Base-by-base conservation (phyloP, 371 early-diverging fungal genomes). In the Zychaea mexicana region DNA sequence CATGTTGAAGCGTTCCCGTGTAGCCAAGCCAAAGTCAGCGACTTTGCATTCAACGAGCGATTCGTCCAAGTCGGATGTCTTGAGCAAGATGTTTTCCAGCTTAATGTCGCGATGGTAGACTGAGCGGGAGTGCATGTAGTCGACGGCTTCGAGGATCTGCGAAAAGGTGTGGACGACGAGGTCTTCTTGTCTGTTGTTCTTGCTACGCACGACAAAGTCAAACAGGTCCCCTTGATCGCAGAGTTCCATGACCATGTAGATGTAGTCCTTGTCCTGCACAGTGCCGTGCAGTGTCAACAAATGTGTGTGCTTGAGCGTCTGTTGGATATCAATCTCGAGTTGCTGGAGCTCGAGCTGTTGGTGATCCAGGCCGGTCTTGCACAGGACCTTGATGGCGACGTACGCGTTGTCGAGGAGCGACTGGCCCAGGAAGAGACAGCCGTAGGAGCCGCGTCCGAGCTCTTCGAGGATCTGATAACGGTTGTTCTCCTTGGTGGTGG, bases 21-120 rank as follows among this genome's bases (percentile, higher is more conserved):
- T 93, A 26, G 93, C 89, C 22, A 96, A 81, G 12, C 95, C 95
- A 74, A 94, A 95, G 73, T 94, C 94, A 22, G 93, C 89, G 13
- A 95, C 84, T 69, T 93, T 92, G 63, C 91, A 77, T 24, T 69
- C 69, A 22, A 82, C 69, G 52, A 81, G 71, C 15, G 74, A 73
- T 15, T 69, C 65, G 36, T 72, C 69, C 6, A 57, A 42, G 27
- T 78, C 71, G 2, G 68, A 49, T 24, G 61, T 71, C 52, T 73
- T 61, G 13, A 92, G 66, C 7, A 94, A 62, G 22, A 94, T 79
- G 65, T 94, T 94, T 67, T 92, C 94, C 26, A 92, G 88, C 68
- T 91, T 91, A 57, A 91, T 68, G 68, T 94, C 94, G 55, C 94
- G 88, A 68, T 91, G 92, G 64, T 85, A 89, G 32, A 90, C 77